phyloP scores from a whole-genome alignment of 345 rosid genomes.

The Microcos paniculata region DNA sequence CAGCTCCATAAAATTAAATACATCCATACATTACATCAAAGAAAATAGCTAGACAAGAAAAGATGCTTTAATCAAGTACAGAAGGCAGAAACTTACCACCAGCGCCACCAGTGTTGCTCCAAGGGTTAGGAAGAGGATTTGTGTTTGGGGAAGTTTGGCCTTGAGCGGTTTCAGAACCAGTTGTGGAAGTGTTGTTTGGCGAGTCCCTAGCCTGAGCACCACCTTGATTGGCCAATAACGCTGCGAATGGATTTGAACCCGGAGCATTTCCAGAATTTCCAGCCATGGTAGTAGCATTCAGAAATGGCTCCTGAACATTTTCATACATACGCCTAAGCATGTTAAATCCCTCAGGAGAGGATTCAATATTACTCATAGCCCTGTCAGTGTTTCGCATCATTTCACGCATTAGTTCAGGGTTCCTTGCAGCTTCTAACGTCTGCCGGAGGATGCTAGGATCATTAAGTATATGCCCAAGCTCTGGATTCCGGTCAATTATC shows the following conservation, averaged over 20 bases:
- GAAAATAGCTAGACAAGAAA: constrained; percentile 8
- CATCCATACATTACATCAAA: background rate
- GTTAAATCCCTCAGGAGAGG: constrained; percentile 88
- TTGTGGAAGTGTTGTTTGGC: constrained; percentile 44
- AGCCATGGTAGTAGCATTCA: constrained; percentile 76
- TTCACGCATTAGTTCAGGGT: constrained; percentile 95
- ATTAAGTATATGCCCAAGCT: constrained; percentile 82
- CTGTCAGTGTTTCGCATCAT: constrained; percentile 88
- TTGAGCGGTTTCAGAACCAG: constrained; percentile 43
- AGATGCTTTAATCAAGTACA: background rate
- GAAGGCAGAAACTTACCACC: constrained; percentile 37
- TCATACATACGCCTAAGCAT: constrained; percentile 94
- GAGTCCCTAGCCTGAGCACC: constrained; percentile 42
- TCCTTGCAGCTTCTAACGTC: constrained; percentile 82
- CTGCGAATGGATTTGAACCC: constrained; percentile 60
- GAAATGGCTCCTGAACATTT: constrained; percentile 84
- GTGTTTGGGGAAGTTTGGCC: constrained; percentile 67
- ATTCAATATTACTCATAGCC: constrained; percentile 88
- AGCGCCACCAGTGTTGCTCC: constrained; percentile 60
- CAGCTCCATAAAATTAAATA: background rate
- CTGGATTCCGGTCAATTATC: constrained; percentile 86
- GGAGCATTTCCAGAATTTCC: constrained; percentile 51
- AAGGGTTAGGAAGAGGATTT: constrained; percentile 87
- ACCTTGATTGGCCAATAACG: constrained; percentile 54
- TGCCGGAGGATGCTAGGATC: constrained; percentile 82